These are phyloP conservation scores for Picea glauca DNA, from an alignment of 75 land plant genomes.

Conservation along the genomic window DNA sequence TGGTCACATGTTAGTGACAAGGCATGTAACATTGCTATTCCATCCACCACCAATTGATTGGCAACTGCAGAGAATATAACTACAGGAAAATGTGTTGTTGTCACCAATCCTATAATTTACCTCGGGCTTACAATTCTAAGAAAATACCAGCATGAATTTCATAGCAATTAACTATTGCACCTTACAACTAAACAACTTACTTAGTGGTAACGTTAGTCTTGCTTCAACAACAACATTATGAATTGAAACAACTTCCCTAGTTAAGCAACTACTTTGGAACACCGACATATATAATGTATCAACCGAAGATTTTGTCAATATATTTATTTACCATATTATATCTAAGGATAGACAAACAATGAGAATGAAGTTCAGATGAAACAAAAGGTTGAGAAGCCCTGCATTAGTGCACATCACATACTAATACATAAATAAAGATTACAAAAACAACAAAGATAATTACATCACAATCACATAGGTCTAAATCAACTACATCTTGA, in stretches of 20 bases:
- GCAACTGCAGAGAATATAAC: conserved; percentile 52
- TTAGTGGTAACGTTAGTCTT: conserved; percentile 62
- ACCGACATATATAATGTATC: conserved; percentile 65
- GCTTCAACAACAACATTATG: conserved; percentile 57
- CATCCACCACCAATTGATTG: conserved; percentile 86
- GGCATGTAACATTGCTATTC: conserved; percentile 78
- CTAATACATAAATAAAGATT: background rate
- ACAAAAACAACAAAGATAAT: too few species aligned
- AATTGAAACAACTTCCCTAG: conserved; percentile 66
- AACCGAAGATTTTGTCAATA: background rate
- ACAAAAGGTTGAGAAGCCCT: background rate
- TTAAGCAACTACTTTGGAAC: conserved; percentile 71
- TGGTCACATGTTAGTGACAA: conserved; percentile 77
- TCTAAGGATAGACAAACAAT: background rate
- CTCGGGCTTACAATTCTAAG: background rate
- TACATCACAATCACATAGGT: conserved; percentile 31
- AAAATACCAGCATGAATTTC: background rate
- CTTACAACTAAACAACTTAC: conserved; percentile 23
- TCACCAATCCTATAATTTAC: background rate
- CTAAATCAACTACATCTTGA: conserved; percentile 19
- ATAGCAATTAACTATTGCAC: background rate
- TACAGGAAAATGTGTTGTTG: background rate
- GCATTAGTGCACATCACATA: background rate
- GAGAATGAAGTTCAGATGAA: background rate
- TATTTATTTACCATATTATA: background rate